Evolutionary conservation across 2,329 filamentous ascomycete species (phyloP), one percentile per base, ranked within the genome.

Genomic region (Fusarium udum): DNA sequence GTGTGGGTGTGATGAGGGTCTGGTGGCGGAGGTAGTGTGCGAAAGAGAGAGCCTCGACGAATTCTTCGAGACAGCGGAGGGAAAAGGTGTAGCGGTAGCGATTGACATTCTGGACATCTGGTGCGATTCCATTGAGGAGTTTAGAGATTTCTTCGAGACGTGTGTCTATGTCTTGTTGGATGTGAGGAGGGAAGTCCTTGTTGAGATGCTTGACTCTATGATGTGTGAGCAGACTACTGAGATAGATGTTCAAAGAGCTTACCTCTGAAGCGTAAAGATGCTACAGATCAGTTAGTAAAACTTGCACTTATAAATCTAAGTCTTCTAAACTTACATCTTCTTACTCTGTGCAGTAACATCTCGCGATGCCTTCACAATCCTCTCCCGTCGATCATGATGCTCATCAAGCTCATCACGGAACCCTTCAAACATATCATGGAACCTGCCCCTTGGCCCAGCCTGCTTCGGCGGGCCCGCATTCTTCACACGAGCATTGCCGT

Each of bases 281-380:
- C 83, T 84, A 48, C 14, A 20, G 37, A 2, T 4, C 22, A 7
- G 36, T 78, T 34, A 78, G 69, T 1, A 24, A 43, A 10, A 2
- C 11, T 46, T 14, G 15, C 37, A 26, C 11, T 22, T 24, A 7
- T 24, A 24, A 34, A 8, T 24, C 12, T 4, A 10, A 2, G 16
- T 7, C 9, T 11, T 3, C 2, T 7, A 6, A 26, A 53, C 87
- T 84, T 83, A 97, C 95, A 98, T 97, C 85, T 98, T 99, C 87
- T 99, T 99, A 83, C 94, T 97, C 61, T 95, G 86, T 0, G 94
- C 95, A 12, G 96, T 99, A 66, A 99, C 93, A 81, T 99, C 96
- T 71, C 95, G 88, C 14, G 94, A 97, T 5, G 92, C 92, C 85
- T 98, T 99, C 79, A 97, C 93, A 75, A 97, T 91, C 60, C 92